Conservation (phyloP, 306 rosid genomes). For the Quercus alba region DNA sequence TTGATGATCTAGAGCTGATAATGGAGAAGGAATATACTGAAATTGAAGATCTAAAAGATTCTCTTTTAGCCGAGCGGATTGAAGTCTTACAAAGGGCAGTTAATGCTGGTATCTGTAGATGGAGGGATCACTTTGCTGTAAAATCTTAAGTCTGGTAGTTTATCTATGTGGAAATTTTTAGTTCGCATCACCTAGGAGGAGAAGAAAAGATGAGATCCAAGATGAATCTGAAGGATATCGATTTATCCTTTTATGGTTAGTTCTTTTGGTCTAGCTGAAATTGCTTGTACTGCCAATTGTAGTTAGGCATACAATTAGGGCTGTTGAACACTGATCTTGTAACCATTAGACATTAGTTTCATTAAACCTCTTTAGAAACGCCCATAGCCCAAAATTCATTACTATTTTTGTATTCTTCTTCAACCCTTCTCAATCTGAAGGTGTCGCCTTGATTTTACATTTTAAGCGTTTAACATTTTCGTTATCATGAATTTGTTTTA, state of each 20-base stretch:
- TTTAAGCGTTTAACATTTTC: not conserved
- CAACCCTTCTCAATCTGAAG: not conserved
- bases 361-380: not conserved
- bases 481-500: not conserved
- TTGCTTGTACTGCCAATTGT: not conserved
- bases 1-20: slow-evolving; percentile 69
- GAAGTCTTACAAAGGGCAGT: slow-evolving; percentile 49
- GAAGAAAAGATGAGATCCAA: not conserved
- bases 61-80: slow-evolving; percentile 59
- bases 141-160: slow-evolving; percentile 39
- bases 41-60: slow-evolving; percentile 59
- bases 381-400: not conserved
- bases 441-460: not conserved
- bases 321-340: not conserved
- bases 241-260: not conserved
- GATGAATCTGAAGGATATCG: not conserved
- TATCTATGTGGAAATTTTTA: not conserved
- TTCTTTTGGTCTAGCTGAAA: not conserved
- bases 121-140: slow-evolving; percentile 65
- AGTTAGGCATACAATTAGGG: not conserved
- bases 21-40: slow-evolving; percentile 68
- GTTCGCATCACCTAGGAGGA: not conserved
- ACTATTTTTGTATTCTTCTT: not conserved
- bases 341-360: not conserved
- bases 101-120: slow-evolving; percentile 62